A percentile compares a stretch with the other conserved stretches of the same genome.
phyloP scores from a whole-genome alignment of 805 yeast species.

The Myxozyma sirexii region DNA sequence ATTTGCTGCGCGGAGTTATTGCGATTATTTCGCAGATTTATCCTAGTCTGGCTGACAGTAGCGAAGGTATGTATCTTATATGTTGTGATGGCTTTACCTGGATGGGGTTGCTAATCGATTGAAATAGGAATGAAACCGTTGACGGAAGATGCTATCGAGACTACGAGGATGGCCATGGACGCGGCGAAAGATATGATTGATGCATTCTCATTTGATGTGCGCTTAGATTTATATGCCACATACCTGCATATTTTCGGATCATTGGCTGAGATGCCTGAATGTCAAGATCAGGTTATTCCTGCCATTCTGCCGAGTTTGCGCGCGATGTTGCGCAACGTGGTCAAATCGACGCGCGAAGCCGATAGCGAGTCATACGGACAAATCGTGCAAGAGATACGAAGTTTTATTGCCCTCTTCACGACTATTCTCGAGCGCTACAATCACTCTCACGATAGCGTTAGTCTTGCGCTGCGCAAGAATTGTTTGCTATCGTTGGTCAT shows the following conservation, averaged over 20 bases:
- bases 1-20: constrained; percentile 69
- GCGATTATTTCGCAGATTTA: constrained; percentile 61
- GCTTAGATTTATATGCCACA: constrained; percentile 71
- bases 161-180: constrained; percentile 39
- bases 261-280: constrained; percentile 40
- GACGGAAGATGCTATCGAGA: constrained; percentile 32
- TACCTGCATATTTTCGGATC: constrained; percentile 61
- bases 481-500: constrained; percentile 51
- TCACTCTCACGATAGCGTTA: constrained; percentile 21
- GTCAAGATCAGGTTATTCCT: constrained; percentile 52
- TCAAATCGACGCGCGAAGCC: constrained; percentile 29
- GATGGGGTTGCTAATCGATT: no score
- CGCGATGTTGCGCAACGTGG: constrained; percentile 46
- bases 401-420: constrained; percentile 32
- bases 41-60: constrained; percentile 60
- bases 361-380: constrained; percentile 28
- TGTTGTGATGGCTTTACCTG: no score
- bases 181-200: constrained; percentile 64
- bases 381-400: constrained; percentile 29
- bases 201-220: constrained; percentile 67
- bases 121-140: constrained; percentile 12
- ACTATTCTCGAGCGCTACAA: constrained; percentile 23
- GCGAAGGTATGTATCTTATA: constrained; percentile 2
- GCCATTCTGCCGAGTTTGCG: constrained; percentile 56
- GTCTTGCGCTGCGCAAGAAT: constrained; percentile 37